Evolutionary conservation across 2,329 filamentous ascomycete genomes (phyloP).

Genomic region (Phialophora verrucosa): DNA sequence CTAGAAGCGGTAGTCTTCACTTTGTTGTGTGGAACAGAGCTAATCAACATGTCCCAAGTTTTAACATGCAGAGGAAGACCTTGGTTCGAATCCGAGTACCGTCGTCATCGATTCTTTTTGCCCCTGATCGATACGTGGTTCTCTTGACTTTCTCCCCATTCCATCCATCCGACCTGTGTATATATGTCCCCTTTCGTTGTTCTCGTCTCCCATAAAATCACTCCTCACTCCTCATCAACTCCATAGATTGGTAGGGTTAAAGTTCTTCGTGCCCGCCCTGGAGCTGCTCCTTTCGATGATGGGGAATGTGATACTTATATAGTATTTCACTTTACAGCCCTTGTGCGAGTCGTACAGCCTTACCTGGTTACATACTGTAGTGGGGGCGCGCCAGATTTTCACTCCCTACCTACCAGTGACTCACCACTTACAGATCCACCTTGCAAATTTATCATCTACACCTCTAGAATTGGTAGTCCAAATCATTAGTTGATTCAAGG

Average conservation of each 20-base stretch:
- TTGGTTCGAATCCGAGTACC: slow-evolving; percentile 1
- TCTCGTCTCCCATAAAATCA: background rate
- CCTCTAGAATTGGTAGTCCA: background rate
- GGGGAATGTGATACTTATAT: background rate
- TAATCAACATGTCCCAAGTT: background rate
- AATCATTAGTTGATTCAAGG: background rate
- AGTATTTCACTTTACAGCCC: background rate
- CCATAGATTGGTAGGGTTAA: background rate
- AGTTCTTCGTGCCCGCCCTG: too few relatives aligned
- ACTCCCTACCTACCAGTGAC: background rate
- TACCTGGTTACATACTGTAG: background rate
- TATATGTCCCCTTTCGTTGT: background rate
- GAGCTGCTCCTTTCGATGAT: background rate
- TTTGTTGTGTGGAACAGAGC: background rate
- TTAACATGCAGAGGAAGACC: background rate
- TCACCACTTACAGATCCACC: background rate
- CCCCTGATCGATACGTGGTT: background rate
- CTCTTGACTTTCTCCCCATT: background rate
- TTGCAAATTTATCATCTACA: background rate
- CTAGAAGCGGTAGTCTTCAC: background rate
- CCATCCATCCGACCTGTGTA: too few relatives aligned
- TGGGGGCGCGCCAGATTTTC: background rate
- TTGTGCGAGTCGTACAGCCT: background rate
- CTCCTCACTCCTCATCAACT: background rate
- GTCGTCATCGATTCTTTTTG: background rate